These are phyloP conservation scores for Trypanosoma melophagium DNA, from an alignment of 208 protist species.

Conservation along the genomic window DNA sequence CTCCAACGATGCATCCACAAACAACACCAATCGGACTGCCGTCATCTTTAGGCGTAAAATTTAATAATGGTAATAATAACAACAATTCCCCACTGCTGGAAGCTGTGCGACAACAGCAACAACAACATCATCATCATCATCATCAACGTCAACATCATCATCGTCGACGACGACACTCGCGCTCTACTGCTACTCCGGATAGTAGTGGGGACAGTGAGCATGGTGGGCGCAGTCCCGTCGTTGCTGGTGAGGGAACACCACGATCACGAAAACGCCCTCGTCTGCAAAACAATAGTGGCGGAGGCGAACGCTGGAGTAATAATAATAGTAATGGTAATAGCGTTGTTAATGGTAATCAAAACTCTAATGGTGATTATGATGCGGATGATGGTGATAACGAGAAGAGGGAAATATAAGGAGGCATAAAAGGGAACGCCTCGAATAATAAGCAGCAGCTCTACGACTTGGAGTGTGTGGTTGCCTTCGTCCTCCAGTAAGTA, in stretches of 20 bases:
- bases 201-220: slow-evolving; percentile 2
- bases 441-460: neutral
- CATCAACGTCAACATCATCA: neutral
- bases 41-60: neutral
- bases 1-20: neutral
- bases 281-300: neutral
- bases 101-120: neutral
- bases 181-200: neutral
- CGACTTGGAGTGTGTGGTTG: too few relatives aligned
- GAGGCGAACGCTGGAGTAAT: neutral
- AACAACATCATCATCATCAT: neutral
- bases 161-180: neutral
- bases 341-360: neutral
- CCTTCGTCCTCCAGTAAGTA: too few relatives aligned
- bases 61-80: slow-evolving; percentile 4
- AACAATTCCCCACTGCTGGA: neutral
- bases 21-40: neutral
- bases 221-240: neutral
- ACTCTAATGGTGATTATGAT: neutral
- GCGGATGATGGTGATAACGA: slow-evolving; percentile 7
- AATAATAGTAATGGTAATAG: neutral
- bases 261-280: slow-evolving; percentile 10
- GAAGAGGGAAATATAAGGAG: neutral
- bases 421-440: neutral
- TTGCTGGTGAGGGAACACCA: neutral